phyloP scores from a whole-genome alignment of 2,329 filamentous ascomycete species.

The Sporothrix pseudoabietina region DNA sequence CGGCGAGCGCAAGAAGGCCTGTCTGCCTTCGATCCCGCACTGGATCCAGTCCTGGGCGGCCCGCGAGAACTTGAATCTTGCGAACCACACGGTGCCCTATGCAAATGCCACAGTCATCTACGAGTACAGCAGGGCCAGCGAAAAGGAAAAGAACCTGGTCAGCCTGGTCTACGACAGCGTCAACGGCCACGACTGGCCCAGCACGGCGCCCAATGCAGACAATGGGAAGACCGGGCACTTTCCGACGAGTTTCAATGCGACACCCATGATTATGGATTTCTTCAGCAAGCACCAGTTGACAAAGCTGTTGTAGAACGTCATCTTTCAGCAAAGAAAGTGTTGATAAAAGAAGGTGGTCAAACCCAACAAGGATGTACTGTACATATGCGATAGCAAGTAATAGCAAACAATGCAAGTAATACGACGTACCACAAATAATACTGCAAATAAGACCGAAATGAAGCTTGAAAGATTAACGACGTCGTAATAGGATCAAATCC shows the following conservation, averaged over 20 bases:
- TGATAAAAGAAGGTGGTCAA: not conserved
- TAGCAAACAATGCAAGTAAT: not conserved
- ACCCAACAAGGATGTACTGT: not conserved
- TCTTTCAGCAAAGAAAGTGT: too few relatives aligned
- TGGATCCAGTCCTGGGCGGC: constrained; percentile 18
- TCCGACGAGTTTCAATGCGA: constrained; percentile 17
- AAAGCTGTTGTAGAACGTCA: not conserved
- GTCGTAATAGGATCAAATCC: constrained; percentile 3
- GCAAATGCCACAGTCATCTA: constrained; percentile 9
- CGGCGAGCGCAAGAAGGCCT: constrained; percentile 18
- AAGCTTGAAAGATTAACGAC: not conserved
- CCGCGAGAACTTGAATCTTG: not conserved
- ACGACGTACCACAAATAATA: not conserved
- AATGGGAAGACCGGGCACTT: not conserved
- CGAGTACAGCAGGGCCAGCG: not conserved
- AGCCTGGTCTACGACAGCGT: constrained; percentile 20
- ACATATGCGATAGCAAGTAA: not conserved
- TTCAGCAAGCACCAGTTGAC: constrained; percentile 11
- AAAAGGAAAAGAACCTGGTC: not conserved
- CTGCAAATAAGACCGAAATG: not conserved
- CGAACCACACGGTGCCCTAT: not conserved
- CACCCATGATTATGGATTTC: constrained; percentile 19
- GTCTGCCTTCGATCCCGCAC: constrained; percentile 18
- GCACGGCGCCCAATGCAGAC: constrained; percentile 17
- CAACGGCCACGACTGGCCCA: constrained; percentile 23